Conservation (phyloP, 768 basidiomycete genomes). For the Leccinum subtestaceum region DNA sequence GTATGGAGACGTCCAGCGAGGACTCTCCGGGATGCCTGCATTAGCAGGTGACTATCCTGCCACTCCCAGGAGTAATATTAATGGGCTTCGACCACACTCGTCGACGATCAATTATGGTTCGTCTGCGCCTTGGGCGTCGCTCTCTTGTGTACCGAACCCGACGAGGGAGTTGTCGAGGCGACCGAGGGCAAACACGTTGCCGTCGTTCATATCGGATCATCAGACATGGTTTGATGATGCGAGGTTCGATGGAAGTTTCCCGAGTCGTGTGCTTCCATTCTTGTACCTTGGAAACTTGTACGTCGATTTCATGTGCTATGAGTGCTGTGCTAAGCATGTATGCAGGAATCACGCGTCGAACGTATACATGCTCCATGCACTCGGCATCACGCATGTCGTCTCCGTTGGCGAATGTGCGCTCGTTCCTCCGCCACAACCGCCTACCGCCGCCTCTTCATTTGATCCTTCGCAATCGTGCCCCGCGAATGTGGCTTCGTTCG, state of each 20-base stretch:
- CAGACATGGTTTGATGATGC: constrained; percentile 94
- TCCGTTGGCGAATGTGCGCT: constrained; percentile 95
- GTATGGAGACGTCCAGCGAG: constrained; percentile 23
- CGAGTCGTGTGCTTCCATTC: constrained; percentile 88
- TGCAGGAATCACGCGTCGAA: constrained; percentile 90
- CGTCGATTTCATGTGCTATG: constrained; percentile 34
- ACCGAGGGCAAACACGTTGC: constrained; percentile 70
- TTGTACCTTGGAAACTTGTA: constrained; percentile 94
- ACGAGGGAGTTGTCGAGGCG: constrained; percentile 35
- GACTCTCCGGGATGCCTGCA: constrained; percentile 6
- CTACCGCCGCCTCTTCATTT: background rate
- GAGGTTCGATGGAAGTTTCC: constrained; percentile 94
- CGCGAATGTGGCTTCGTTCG: constrained; percentile 15
- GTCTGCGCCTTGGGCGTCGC: constrained; percentile 7
- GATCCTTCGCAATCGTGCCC: background rate
- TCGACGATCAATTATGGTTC: constrained; percentile 21
- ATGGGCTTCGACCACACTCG: constrained; percentile 24
- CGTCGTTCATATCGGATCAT: constrained; percentile 65
- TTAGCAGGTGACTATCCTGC: constrained; percentile 8
- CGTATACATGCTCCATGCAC: constrained; percentile 91
- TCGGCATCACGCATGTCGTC: constrained; percentile 96
- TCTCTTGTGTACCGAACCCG: constrained; percentile 11
- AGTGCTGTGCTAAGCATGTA: background rate
- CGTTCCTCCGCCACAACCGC: constrained; percentile 63
- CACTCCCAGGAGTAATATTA: constrained; percentile 8